Evolutionary conservation across 768 basidiomycete genomes (phyloP), one percentile per base, ranked within the genome.

Genomic region (Hortiboletus campestris): DNA sequence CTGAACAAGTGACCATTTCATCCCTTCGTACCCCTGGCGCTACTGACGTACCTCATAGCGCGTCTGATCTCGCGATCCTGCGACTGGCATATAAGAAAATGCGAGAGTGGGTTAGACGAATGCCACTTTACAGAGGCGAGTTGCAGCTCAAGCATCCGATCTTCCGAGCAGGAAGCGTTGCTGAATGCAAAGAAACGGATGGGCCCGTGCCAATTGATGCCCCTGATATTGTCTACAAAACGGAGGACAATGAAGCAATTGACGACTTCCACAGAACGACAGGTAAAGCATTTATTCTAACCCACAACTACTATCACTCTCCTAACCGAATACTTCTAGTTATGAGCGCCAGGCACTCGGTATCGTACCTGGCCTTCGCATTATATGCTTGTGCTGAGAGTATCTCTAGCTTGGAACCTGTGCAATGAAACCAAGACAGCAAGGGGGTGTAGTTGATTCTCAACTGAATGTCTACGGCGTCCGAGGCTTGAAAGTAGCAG

Each of bases 391-490:
- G 6, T 53, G 6, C 46, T 39, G 19, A 53, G 12, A 12, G 19
- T 13, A 32, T 44, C 2, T 36, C 25, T 43, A 85, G 84, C 73
- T 84, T 14, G 85, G 85, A 38, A 87, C 85, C 0, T 86, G 84
- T 55, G 79, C 84, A 1, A 87, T 88, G 85, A 85, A 84, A 64
- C 76, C 83, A 4, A 76, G 78, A 19, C 75, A 80, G 17, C 52
- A 76, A 39, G 80, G 78, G 6, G 86, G 85, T 14, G 86, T 88
- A 4, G 83, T 89, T 9, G 84, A 89, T 61, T 49, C 78, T 29
- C 71, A 72, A n/a, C 68, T 88, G 39, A 83, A 83, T 57, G 84
- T 89, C 13, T 86, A 88, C 57, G 84, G 84, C 0, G 75, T 82
- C 1, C 58, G 72, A 58, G 77, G 77, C 29, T 71, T 88, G 48